Evolutionary conservation across 2,329 filamentous ascomycete species (phyloP), one percentile per base, ranked within the genome.

Genomic region (Calonectria honghensis): DNA sequence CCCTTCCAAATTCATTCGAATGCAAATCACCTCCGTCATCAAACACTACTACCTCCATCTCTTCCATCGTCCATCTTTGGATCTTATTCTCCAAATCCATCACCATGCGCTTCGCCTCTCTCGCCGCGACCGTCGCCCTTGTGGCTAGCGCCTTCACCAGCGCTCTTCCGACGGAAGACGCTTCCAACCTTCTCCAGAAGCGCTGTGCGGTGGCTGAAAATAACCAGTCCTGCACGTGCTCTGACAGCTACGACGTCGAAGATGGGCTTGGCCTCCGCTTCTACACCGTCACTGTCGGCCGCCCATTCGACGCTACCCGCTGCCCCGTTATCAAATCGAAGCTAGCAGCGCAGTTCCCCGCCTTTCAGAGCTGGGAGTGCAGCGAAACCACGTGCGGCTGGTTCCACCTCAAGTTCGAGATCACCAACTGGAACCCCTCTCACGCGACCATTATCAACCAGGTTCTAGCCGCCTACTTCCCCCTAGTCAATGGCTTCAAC

Each of bases 371-470:
- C 37, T 63, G 59, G 59, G 14, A 24, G 37, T 45, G 59, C 37
- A 29, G 24, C n/a, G 59, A 63, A 63, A 63, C 59, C 13, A 13
- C n/a, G 13, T 63, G 59, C 37, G 59, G 39, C 39, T 64, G 59
- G 59, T 64, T 64, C 59, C 35, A 63, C 14, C 59, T 63, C 59
- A 63, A 63, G 37, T 63, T 63, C 18, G 59, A 63, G 32, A 63
- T 63, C 16, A 39, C 59, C 59, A 63, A 63, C 27, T 63, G 59
- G 59, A 63, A 63, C 59, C 59, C 59, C 24, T 63, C 59, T 9
- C 59, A 63, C 10, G 59, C 59, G n/a, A 63, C 59, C 24, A 63
- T 63, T 16, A 63, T 63, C 59, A 63, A 63, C 59, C 59, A 63
- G 18, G 35, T 45, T 45, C n/a, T 63, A 14, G 59, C 59, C 59